Percentiles rank a stretch among this genome's conserved stretches.
Conservation (phyloP, 257 asterid species). For the Perilla frutescens region DNA sequence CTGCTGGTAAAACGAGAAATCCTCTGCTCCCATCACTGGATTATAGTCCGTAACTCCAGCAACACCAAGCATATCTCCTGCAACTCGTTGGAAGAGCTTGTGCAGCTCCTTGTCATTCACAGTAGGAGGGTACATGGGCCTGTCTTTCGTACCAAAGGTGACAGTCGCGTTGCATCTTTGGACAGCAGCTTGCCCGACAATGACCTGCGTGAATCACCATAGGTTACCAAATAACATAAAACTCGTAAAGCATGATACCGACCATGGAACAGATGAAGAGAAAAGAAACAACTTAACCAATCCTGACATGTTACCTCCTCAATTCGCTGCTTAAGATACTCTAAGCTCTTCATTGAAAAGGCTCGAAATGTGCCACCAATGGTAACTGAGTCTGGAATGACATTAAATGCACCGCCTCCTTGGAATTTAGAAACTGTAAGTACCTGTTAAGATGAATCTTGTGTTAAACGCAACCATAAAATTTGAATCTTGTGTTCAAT, state of each 20-base stretch:
- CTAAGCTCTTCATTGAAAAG: slow-evolving; percentile 65
- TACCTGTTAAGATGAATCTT: slow-evolving; percentile 55
- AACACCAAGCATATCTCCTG: slow-evolving; percentile 63
- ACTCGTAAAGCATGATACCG: background rate
- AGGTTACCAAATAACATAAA: background rate
- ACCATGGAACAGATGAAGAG: background rate
- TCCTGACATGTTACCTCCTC: slow-evolving; percentile 55
- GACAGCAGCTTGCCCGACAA: slow-evolving; percentile 76
- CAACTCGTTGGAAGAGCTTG: slow-evolving; percentile 57
- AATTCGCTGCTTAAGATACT: slow-evolving; percentile 65
- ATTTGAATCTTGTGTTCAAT: background rate
- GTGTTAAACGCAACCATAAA: slow-evolving; percentile 37
- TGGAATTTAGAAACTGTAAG: slow-evolving; percentile 82
- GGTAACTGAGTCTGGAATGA: slow-evolving; percentile 90
- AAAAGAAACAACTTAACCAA: background rate
- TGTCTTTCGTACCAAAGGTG: slow-evolving; percentile 43
- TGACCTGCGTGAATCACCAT: slow-evolving; percentile 51
- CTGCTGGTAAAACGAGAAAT: slow-evolving; percentile 74
- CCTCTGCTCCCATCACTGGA: slow-evolving; percentile 82
- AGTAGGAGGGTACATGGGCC: slow-evolving; percentile 68
- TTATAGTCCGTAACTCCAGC: slow-evolving; percentile 50
- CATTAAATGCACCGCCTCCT: slow-evolving; percentile 93
- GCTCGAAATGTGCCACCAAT: slow-evolving; percentile 92
- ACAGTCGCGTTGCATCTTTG: slow-evolving; percentile 84
- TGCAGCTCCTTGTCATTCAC: slow-evolving; percentile 66